Evolutionary conservation across 345 rosid genomes (phyloP).

Genomic region (Passiflora organensis): DNA sequence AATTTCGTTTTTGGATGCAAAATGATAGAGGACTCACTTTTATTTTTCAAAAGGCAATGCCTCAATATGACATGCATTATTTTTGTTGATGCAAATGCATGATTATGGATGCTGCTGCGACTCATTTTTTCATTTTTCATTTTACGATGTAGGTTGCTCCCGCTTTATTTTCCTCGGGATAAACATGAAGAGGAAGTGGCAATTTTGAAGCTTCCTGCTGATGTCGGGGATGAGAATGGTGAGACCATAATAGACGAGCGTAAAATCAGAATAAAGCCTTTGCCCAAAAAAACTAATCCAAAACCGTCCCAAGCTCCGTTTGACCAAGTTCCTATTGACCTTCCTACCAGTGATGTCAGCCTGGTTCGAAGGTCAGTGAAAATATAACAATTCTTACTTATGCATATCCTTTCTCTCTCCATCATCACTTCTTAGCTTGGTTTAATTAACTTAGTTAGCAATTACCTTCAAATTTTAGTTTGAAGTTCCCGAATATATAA

Average conservation of each 20-base stretch:
- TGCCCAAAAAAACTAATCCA: conserved; percentile 63
- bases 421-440: not conserved
- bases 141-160: conserved; percentile 66
- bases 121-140: conserved; percentile 8
- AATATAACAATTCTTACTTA: not conserved
- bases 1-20: conserved; percentile 8
- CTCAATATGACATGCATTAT: too few species aligned
- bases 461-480: too few species aligned
- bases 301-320: conserved; percentile 54
- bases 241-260: conserved; percentile 94
- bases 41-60: too few species aligned
- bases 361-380: conserved; percentile 77
- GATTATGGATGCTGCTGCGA: not conserved
- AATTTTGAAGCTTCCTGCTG: conserved; percentile 88
- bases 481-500: too few species aligned
- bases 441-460: too few species aligned
- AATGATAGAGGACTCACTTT: conserved; percentile 1
- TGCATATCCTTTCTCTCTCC: not conserved
- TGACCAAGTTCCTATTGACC: conserved; percentile 52
- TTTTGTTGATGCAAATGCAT: too few species aligned
- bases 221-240: conserved; percentile 98
- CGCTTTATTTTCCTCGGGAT: conserved; percentile 95
- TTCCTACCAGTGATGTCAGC: conserved; percentile 68
- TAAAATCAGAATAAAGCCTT: conserved; percentile 84
- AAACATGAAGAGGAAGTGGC: conserved; percentile 88